A percentile compares a stretch with the other conserved stretches of the same genome.
These are phyloP conservation scores for Actinidia polygama DNA, from an alignment of 179 eudicot genomes.

Conservation along the genomic window DNA sequence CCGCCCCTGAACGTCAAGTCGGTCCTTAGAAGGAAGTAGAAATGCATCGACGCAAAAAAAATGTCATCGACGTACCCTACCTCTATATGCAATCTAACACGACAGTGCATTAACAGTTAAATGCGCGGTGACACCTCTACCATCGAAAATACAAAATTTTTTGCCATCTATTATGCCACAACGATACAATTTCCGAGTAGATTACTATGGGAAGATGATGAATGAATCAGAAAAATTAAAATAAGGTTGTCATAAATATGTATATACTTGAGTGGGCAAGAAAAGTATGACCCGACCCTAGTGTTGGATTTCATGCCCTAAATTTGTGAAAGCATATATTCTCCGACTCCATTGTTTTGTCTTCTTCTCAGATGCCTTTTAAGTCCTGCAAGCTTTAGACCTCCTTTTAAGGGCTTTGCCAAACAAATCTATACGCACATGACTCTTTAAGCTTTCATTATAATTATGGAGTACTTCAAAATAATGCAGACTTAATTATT, in stretches of 20 bases:
- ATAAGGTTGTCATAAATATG: background rate
- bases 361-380: conserved; percentile 42
- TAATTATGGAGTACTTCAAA: background rate
- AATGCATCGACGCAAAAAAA: background rate
- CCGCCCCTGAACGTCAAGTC: background rate
- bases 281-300: conserved; percentile 23
- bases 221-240: background rate
- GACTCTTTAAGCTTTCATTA: conserved; percentile 19
- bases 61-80: background rate
- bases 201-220: background rate
- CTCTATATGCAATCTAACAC: background rate
- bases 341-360: conserved; percentile 38
- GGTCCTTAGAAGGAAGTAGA: background rate
- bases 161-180: background rate
- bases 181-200: background rate
- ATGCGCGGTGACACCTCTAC: conserved; percentile 5
- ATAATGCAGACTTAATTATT: conserved; percentile 17
- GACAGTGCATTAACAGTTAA: background rate
- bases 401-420: conserved; percentile 38
- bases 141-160: background rate
- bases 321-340: conserved; percentile 45
- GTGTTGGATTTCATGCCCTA: conserved; percentile 34
- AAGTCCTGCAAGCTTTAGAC: conserved; percentile 38
- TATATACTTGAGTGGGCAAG: conserved; percentile 6
- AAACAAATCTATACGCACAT: conserved; percentile 17